These are phyloP conservation scores for Hanseniaspora sp. DNA, from an alignment of 1,139 yeast genomes.

Conservation along the genomic window DNA sequence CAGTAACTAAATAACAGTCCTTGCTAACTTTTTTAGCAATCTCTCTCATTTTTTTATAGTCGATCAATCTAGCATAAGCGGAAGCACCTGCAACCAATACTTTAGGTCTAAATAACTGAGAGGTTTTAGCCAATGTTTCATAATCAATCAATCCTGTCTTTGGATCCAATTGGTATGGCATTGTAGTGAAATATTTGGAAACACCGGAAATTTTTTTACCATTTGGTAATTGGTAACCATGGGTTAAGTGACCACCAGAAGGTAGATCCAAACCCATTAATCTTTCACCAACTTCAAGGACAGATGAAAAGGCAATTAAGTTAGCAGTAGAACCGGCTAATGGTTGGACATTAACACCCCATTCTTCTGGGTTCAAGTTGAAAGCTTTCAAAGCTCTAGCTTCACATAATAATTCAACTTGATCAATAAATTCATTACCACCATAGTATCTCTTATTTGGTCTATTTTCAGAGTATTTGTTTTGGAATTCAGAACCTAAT, in stretches of 20 bases:
- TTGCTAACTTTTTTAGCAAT: conserved; percentile 68
- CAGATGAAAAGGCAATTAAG: conserved; percentile 84
- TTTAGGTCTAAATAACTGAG: conserved; percentile 83
- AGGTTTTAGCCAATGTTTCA: conserved; percentile 74
- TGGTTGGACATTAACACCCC: conserved; percentile 97
- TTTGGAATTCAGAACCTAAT: conserved; percentile 91
- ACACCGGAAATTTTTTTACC: conserved; percentile 79
- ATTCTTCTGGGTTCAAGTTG: conserved; percentile 56
- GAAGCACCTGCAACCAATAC: conserved; percentile 93
- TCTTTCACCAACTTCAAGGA: conserved; percentile 82
- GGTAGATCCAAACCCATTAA: conserved; percentile 94
- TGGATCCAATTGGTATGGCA: conserved; percentile 86
- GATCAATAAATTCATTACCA: conserved; percentile 88
- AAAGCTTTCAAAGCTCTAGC: conserved; percentile 84
- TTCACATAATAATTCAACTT: conserved; percentile 82
- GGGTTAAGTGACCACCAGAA: conserved; percentile 94
- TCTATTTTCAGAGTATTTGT: conserved; percentile 96
- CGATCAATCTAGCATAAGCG: conserved; percentile 85
- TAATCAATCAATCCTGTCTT: conserved; percentile 85
- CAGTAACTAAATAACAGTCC: conserved; percentile 82
- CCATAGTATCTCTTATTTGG: conserved; percentile 97
- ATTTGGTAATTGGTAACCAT: conserved; percentile 79
- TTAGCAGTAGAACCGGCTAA: conserved; percentile 95
- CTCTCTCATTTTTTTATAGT: conserved; percentile 76
- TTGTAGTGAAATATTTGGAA: conserved; percentile 89